Evolutionary conservation across 2,329 filamentous ascomycete genomes (phyloP).

Genomic region (Penicillium polonicum): DNA sequence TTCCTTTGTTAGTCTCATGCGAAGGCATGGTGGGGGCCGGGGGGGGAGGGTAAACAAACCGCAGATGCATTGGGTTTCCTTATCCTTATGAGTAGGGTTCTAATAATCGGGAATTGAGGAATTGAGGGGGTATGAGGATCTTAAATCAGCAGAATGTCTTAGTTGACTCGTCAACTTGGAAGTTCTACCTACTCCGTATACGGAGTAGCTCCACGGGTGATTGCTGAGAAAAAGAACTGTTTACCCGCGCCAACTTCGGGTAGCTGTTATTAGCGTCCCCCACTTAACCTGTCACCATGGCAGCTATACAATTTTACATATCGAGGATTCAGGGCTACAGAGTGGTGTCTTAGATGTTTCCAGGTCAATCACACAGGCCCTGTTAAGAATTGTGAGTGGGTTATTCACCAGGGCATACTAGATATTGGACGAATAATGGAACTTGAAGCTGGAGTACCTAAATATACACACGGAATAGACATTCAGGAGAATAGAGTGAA

Average conservation of each 20-base stretch:
- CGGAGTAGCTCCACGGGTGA: not conserved
- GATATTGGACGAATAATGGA: not conserved
- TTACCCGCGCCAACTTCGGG: conserved; percentile 1
- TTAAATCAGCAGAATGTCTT: not conserved
- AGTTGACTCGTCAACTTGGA: not conserved
- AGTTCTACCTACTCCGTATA: not conserved
- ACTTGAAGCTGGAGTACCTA: not conserved
- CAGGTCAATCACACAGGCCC: not conserved
- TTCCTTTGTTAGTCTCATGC: not conserved
- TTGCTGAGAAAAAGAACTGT: not conserved
- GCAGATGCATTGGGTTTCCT: not conserved
- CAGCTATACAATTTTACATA: not conserved
- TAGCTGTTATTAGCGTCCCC: not conserved
- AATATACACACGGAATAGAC: not conserved
- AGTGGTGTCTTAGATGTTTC: not conserved
- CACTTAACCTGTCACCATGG: not conserved
- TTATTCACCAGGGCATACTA: not conserved
- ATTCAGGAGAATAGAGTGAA: not conserved
- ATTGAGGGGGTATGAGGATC: not conserved
- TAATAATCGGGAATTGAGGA: not conserved
- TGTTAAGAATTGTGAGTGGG: not conserved
- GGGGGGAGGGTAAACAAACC: not conserved
- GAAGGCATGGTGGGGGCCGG: not conserved
- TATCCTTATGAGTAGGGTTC: no score
- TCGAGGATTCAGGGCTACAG: not conserved